A percentile compares a stretch with the other conserved stretches of the same genome.
Evolutionary conservation across 1,139 yeast genomes (phyloP).

Genomic region (Spencermartinsiella ligniputridi): DNA sequence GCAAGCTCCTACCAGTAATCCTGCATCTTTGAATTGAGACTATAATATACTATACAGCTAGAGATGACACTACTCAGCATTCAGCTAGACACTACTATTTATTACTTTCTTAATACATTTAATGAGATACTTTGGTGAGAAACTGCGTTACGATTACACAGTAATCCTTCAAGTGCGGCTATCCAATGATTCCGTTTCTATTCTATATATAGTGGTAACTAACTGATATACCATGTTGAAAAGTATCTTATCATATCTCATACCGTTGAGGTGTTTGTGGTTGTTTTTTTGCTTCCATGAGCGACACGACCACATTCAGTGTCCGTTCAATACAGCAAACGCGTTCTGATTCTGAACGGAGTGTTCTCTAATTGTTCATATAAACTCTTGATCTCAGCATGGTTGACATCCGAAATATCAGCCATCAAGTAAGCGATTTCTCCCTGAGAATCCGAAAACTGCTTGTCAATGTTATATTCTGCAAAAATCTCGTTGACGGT

Average conservation of each 20-base stretch:
- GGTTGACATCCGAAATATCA: conserved; percentile 83
- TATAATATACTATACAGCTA: too few relatives aligned
- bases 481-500: conserved; percentile 95
- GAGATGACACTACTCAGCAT: too few relatives aligned
- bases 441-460: conserved; percentile 93
- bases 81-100: too few relatives aligned
- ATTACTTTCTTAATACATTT: too few relatives aligned
- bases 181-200: too few relatives aligned
- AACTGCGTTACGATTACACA: too few relatives aligned
- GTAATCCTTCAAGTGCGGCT: too few relatives aligned
- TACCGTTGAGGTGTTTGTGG: background rate
- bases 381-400: conserved; percentile 75
- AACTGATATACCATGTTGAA: too few relatives aligned
- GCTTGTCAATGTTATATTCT: conserved; percentile 94
- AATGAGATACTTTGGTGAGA: too few relatives aligned
- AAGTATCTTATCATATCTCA: too few relatives aligned
- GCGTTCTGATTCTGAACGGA: conserved; percentile 85
- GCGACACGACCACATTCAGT: too few relatives aligned
- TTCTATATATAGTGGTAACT: too few relatives aligned
- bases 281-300: background rate
- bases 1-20: conserved; percentile 17
- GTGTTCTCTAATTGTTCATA: conserved; percentile 87
- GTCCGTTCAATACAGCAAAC: conserved; percentile 65
- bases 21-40: conserved; percentile 7
- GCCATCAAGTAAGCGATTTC: conserved; percentile 98